These are phyloP conservation scores for Kodamaea sagamina DNA, from an alignment of 805 yeast genomes.

Conservation along the genomic window DNA sequence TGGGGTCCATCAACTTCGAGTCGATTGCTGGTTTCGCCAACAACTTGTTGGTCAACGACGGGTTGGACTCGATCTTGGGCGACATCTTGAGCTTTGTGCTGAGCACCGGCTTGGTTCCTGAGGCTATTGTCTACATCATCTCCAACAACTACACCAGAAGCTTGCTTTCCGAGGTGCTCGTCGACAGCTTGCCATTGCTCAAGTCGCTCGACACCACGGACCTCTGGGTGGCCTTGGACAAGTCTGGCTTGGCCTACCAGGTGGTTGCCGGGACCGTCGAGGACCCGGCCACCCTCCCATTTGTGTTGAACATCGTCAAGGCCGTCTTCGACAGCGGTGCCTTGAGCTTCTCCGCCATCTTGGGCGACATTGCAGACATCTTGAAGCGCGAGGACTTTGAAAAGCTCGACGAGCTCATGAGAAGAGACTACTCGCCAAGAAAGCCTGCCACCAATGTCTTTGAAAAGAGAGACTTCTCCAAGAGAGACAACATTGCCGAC, in stretches of 20 bases:
- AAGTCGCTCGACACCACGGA: slow-evolving; percentile 25
- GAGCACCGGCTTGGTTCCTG: slow-evolving; percentile 27
- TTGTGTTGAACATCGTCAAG: slow-evolving; percentile 22
- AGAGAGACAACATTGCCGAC: slow-evolving; percentile 34
- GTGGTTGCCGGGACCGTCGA: slow-evolving; percentile 26
- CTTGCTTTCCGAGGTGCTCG: slow-evolving; percentile 20
- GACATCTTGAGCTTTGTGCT: slow-evolving; percentile 25
- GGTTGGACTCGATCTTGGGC: no score
- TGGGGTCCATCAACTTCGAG: slow-evolving; percentile 22
- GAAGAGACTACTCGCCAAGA: slow-evolving; percentile 1
- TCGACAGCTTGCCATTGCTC: slow-evolving; percentile 17
- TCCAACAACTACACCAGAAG: slow-evolving; percentile 26
- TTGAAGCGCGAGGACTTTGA: slow-evolving; percentile 14
- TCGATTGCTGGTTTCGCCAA: slow-evolving; percentile 32
- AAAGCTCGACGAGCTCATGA: slow-evolving; percentile 8
- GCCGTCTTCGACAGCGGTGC: slow-evolving; percentile 23
- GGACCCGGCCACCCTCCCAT: slow-evolving; percentile 27
- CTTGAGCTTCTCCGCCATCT: slow-evolving; percentile 17
- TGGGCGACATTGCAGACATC: slow-evolving; percentile 13
- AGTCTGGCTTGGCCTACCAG: slow-evolving; percentile 31
- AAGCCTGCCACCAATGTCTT: not conserved
- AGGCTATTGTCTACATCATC: slow-evolving; percentile 24
- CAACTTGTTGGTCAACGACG: slow-evolving; percentile 23
- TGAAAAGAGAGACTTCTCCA: slow-evolving; percentile 10
- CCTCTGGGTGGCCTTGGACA: slow-evolving; percentile 31